A percentile compares a stretch with the other conserved stretches of the same genome.
Conservation (phyloP, 2,329 filamentous ascomycete species). For the Furcasterigmium furcatum region DNA sequence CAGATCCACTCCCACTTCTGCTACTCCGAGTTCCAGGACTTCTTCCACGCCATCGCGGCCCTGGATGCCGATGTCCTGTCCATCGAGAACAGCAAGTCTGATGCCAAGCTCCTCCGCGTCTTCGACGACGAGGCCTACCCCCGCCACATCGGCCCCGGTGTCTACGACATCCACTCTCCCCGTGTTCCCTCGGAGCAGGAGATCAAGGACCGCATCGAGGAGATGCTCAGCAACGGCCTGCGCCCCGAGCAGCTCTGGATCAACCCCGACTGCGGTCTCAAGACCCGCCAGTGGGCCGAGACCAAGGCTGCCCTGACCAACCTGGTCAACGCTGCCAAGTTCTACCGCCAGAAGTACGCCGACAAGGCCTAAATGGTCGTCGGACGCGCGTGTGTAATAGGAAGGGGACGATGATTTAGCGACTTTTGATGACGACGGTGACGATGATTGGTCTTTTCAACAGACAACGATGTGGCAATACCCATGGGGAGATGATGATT, state of each 20-base stretch:
- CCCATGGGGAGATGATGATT: constrained; percentile 11
- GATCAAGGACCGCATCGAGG: constrained; percentile 95
- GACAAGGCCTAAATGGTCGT: constrained; percentile 10
- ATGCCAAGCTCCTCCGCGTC: constrained; percentile 98
- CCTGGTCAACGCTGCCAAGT: constrained; percentile 98
- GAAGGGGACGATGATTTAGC: neutral
- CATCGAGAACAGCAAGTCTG: constrained; percentile 99
- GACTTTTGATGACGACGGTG: constrained; percentile 1
- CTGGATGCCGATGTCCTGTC: constrained; percentile 97
- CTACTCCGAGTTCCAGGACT: constrained; percentile 99
- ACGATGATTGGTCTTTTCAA: constrained; percentile 15
- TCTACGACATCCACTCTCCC: constrained; percentile 99
- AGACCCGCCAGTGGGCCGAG: constrained; percentile 98
- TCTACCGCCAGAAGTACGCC: constrained; percentile 86
- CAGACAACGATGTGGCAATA: constrained; percentile 13
- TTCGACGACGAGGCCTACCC: constrained; percentile 97
- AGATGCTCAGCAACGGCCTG: constrained; percentile 91
- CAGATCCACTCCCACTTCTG: constrained; percentile 99
- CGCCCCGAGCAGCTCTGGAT: constrained; percentile 99
- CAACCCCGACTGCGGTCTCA: constrained; percentile 98
- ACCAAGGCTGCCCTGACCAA: constrained; percentile 94
- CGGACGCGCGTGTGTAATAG: neutral
- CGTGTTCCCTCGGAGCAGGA: constrained; percentile 96
- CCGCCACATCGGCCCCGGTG: constrained; percentile 97
- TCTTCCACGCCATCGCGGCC: constrained; percentile 99